Evolutionary conservation across 176 grass and related monocot genomes (phyloP), one percentile per base, ranked within the genome.

Genomic region (Paspalum notatum): DNA sequence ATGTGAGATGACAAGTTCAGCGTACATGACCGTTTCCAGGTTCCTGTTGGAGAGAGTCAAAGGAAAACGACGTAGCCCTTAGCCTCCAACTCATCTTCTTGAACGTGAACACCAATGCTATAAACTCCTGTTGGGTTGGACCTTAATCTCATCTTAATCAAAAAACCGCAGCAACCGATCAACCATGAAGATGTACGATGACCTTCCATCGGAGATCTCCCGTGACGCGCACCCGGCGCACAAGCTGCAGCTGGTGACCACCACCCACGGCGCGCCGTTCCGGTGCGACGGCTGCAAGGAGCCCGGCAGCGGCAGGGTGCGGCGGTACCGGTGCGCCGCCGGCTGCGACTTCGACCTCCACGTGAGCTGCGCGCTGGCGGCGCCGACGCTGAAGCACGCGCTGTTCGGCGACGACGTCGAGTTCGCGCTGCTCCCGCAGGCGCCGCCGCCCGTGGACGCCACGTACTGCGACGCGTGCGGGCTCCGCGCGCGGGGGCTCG

Each of bases 201-300:
- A 61, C 7, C 41, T 4, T 12, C 79, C 81, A 2, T 2, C 50
- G 24, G 72, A 44, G 27, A 46, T 68, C 72, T 12, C 82, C 72
- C 63, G 18, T 20, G 2, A 9, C 17, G 8, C 26, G 12, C 52
- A 77, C 73, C 82, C 40, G 3, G 51, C 0, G 26, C 82, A 84
- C 72, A 38, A 18, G 62, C 73, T 69, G 16, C 50, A 12, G 62
- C 41, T 68, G 24, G 49, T 21, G 2, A 1, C 62, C 16, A 24
- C 62, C n/a, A 14, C 24, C 17, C 62, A 5, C 18, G 62, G 12
- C 51, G 17, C 62, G 40, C 12, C 17, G 41, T 84, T 84, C 72
- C 21, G 62, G 17, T 84, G 82, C 72, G 17, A 77, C 72, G 82
- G 82, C 3, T 84, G 82, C 26, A 32, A 13, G 51, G 72, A 84